These are phyloP conservation scores for Rhynchosporium graminicola DNA, from an alignment of 2,329 filamentous ascomycete species.

Conservation along the genomic window DNA sequence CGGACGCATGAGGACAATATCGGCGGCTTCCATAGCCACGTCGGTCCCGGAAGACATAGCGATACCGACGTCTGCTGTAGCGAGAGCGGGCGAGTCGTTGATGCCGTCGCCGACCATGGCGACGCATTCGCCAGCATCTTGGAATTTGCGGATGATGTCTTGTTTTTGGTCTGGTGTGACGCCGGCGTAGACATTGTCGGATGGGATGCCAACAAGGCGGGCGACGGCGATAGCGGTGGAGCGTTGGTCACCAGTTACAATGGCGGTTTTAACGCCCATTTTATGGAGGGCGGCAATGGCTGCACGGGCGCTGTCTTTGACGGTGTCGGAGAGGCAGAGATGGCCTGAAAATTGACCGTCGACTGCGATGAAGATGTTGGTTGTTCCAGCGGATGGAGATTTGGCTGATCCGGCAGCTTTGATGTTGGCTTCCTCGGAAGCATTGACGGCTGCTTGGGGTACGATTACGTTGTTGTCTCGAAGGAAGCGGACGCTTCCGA, in stretches of 20 bases:
- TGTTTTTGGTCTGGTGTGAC: constrained; percentile 92
- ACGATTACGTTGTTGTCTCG: constrained; percentile 68
- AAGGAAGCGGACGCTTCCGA: constrained; percentile 82
- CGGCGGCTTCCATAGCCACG: constrained; percentile 95
- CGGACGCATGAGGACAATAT: constrained; percentile 92
- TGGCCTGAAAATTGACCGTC: constrained; percentile 79
- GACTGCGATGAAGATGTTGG: constrained; percentile 89
- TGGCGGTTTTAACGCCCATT: constrained; percentile 84
- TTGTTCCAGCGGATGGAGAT: constrained; percentile 64
- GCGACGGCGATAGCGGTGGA: constrained; percentile 85
- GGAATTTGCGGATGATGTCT: constrained; percentile 75
- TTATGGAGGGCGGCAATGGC: constrained; percentile 78
- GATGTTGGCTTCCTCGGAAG: constrained; percentile 60
- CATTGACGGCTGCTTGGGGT: constrained; percentile 62
- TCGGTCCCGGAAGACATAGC: constrained; percentile 91
- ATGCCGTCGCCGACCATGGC: constrained; percentile 99
- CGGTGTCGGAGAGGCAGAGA: constrained; percentile 81
- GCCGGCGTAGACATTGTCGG: constrained; percentile 78
- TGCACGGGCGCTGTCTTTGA: constrained; percentile 84
- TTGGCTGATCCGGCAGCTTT: constrained; percentile 44
- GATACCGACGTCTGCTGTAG: constrained; percentile 89
- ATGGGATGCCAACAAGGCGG: constrained; percentile 74
- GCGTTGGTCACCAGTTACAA: constrained; percentile 90
- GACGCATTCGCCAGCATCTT: constrained; percentile 73
- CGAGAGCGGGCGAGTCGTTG: constrained; percentile 95